A percentile compares a stretch with the other conserved stretches of the same genome.
Evolutionary conservation across 495 filamentous ascomycete genomes (phyloP).

Genomic region (Emericellopsis terricola): DNA sequence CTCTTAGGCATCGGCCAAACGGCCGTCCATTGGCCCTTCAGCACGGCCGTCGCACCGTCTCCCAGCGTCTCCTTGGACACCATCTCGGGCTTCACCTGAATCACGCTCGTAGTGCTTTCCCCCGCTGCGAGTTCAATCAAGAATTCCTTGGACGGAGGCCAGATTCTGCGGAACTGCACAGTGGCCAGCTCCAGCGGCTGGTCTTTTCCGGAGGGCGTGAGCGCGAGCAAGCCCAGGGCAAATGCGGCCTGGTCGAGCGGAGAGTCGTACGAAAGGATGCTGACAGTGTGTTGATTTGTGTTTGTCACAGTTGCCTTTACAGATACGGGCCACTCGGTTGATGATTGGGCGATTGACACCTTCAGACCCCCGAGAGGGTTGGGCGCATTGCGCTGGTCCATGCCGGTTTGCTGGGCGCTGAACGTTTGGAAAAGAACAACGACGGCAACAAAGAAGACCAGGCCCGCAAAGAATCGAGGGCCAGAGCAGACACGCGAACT

Average conservation of each 20-base stretch:
- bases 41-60: constrained; percentile 8
- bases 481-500: too few relatives aligned
- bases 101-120: constrained; percentile 8
- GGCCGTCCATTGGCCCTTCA: constrained; percentile 14
- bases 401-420: constrained; percentile 3
- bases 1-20: constrained; percentile 12
- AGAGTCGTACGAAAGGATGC: constrained; percentile 28
- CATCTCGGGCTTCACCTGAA: constrained; percentile 9
- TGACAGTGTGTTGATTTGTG: constrained; percentile 18
- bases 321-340: constrained; percentile 6
- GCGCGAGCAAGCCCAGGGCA: constrained; percentile 25
- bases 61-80: constrained; percentile 11
- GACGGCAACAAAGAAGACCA: not conserved
- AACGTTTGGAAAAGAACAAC: constrained; percentile 1
- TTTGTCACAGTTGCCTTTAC: constrained; percentile 24
- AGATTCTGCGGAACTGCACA: constrained; percentile 25
- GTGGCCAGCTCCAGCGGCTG: constrained; percentile 16
- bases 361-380: constrained; percentile 8
- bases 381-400: constrained; percentile 1
- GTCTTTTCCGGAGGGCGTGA: constrained; percentile 16
- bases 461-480: too few relatives aligned
- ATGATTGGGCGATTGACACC: constrained; percentile 12
- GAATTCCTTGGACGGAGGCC: constrained; percentile 22
- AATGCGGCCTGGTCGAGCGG: constrained; percentile 29
- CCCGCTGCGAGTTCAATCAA: constrained; percentile 23